Evolutionary conservation across 1,139 yeast genomes (phyloP).

Genomic region (Geotrichum cucujoidarum): DNA sequence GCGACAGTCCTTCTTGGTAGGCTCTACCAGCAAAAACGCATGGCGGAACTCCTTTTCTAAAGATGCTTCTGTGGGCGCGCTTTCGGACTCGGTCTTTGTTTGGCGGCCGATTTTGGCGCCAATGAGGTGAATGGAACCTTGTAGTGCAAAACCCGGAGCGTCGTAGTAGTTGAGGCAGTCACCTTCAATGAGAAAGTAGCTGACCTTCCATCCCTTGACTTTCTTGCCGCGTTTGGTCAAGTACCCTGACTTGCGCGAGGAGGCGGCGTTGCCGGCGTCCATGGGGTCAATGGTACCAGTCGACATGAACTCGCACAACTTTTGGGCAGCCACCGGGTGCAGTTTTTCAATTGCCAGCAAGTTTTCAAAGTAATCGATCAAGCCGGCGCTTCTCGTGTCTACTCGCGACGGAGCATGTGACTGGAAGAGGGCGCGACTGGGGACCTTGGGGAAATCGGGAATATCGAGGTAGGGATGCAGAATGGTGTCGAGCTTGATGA

Average conservation of each 20-base stretch:
- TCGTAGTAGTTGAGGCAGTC: conserved; percentile 59
- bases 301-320: conserved; percentile 63
- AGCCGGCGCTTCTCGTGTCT: conserved; percentile 51
- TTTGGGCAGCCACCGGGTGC: conserved; percentile 50
- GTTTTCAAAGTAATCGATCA: conserved; percentile 55
- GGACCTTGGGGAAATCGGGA: conserved; percentile 53
- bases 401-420: conserved; percentile 62
- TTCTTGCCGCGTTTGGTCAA: conserved; percentile 59
- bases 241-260: conserved; percentile 62
- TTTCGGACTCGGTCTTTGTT: conserved; percentile 36
- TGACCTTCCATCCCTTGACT: conserved; percentile 64
- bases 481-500: conserved; percentile 52
- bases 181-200: conserved; percentile 71
- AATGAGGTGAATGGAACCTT: conserved; percentile 55
- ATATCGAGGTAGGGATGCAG: conserved; percentile 47
- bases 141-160: conserved; percentile 50
- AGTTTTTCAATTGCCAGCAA: conserved; percentile 53
- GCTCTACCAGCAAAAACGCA: conserved; percentile 69
- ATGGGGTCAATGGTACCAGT: conserved; percentile 63
- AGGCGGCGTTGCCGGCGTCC: conserved; percentile 53
- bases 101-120: conserved; percentile 65
- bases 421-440: conserved; percentile 53
- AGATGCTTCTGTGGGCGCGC: conserved; percentile 48
- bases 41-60: conserved; percentile 55
- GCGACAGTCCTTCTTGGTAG: conserved; percentile 51